phyloP scores from a whole-genome alignment of 345 rosid genomes.

The rapeseed (Brassica napus) region DNA sequence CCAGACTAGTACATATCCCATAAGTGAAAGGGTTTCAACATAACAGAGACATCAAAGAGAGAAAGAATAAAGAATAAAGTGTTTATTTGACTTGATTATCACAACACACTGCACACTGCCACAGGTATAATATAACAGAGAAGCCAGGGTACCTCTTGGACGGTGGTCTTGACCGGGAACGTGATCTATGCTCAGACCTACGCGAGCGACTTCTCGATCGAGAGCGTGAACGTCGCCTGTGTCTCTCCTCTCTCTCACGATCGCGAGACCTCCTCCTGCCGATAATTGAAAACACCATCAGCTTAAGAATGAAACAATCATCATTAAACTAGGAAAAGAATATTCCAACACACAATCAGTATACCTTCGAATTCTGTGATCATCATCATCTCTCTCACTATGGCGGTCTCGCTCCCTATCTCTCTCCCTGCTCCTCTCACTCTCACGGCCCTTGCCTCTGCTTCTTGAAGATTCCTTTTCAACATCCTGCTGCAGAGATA shows the following conservation, averaged over 20 bases:
- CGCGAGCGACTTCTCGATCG: conserved; percentile 65
- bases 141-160: conserved; percentile 75
- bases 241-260: conserved; percentile 72
- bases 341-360: neutral
- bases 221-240: conserved; percentile 56
- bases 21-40: neutral
- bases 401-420: conserved; percentile 50
- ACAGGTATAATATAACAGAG: neutral
- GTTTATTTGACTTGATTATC: neutral
- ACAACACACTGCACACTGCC: neutral
- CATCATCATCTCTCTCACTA: conserved; percentile 60
- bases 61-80: neutral
- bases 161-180: conserved; percentile 67
- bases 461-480: too few relatives aligned
- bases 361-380: conserved; percentile 2
- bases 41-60: neutral
- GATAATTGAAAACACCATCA: conserved; percentile 9
- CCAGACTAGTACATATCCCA: too few relatives aligned
- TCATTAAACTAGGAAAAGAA: neutral
- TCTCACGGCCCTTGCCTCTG: conserved; percentile 30
- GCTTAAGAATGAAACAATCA: neutral
- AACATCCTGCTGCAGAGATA: too few relatives aligned
- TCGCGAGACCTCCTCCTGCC: conserved; percentile 61
- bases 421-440: conserved; percentile 39
- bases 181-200: conserved; percentile 52